A percentile compares a stretch with the other conserved stretches of the same genome.
Conservation (phyloP, 78 protist species). For the Tieghemostelium lacteum region DNA sequence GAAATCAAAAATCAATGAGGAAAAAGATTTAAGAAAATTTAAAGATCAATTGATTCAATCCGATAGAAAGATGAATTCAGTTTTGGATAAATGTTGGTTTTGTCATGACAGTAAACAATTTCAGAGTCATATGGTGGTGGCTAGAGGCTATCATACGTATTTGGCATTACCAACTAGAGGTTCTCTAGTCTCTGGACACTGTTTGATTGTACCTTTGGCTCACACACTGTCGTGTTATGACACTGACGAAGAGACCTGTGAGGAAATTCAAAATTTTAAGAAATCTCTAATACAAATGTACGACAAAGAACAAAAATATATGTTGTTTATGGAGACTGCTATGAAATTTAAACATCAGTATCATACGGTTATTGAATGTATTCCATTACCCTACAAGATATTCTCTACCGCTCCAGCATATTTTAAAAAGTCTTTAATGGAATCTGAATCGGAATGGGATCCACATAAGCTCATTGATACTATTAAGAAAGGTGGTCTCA, state of each 20-base stretch:
- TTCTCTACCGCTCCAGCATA: slow-evolving; percentile 76
- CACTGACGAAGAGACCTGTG: slow-evolving; percentile 69
- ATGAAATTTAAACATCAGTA: slow-evolving; percentile 51
- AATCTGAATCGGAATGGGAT: slow-evolving; percentile 82
- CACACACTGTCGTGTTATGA: slow-evolving; percentile 16
- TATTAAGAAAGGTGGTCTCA: slow-evolving; percentile 30
- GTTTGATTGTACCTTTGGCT: slow-evolving; percentile 74
- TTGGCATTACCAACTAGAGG: slow-evolving; percentile 52
- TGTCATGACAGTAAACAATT: not conserved
- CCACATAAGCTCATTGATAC: slow-evolving; percentile 80
- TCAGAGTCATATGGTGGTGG: slow-evolving; percentile 40
- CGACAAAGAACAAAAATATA: slow-evolving; percentile 6
- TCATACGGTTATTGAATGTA: slow-evolving; percentile 67
- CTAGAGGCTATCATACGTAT: slow-evolving; percentile 7
- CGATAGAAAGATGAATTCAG: not conserved
- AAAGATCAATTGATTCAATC: slow-evolving; percentile 20
- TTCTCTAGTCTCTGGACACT: slow-evolving; percentile 63
- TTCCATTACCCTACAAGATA: slow-evolving; percentile 43
- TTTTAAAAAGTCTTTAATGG: slow-evolving; percentile 75
- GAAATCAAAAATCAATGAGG: slow-evolving; percentile 8
- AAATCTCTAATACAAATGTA: slow-evolving; percentile 79
- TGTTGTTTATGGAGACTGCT: slow-evolving; percentile 79
- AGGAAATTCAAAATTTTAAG: slow-evolving; percentile 67
- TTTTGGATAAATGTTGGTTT: slow-evolving; percentile 60
- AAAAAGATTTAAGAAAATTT: slow-evolving; percentile 8